Conservation (phyloP, 495 filamentous ascomycete species). For the Apiosordaria backusii region DNA sequence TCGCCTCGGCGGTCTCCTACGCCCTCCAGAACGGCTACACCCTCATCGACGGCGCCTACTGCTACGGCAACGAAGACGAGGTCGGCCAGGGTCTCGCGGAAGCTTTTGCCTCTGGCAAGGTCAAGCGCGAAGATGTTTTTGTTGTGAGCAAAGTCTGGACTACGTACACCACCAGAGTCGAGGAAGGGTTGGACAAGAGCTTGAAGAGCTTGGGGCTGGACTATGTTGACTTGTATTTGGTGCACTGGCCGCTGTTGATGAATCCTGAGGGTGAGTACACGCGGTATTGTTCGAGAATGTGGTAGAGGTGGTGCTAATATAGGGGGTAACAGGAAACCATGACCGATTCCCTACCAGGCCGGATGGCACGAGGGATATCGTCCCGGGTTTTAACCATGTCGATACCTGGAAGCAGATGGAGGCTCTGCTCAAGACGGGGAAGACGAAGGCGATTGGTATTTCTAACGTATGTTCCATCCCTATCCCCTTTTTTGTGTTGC, state of each 20-base stretch:
- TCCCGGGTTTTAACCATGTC: conserved; percentile 60
- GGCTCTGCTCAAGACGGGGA: conserved; percentile 61
- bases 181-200: conserved; percentile 65
- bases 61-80: conserved; percentile 58
- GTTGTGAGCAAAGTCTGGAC: conserved; percentile 83
- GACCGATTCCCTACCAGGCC: conserved; percentile 68
- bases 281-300: too few species aligned
- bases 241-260: conserved; percentile 83
- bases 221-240: conserved; percentile 78
- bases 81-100: conserved; percentile 55
- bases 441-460: conserved; percentile 74
- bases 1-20: conserved; percentile 49
- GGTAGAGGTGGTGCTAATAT: background rate
- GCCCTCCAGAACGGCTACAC: conserved; percentile 62
- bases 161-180: conserved; percentile 66
- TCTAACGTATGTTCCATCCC: conserved; percentile 50
- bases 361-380: conserved; percentile 67
- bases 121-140: conserved; percentile 76
- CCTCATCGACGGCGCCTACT: conserved; percentile 59
- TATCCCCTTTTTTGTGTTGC: background rate
- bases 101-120: conserved; percentile 62
- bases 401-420: conserved; percentile 82
- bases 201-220: conserved; percentile 68
- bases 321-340: conserved; percentile 57
- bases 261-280: conserved; percentile 58